Base-by-base conservation (phyloP, 1,284 basidiomycete genomes). In the Abortiporus biennis region DNA sequence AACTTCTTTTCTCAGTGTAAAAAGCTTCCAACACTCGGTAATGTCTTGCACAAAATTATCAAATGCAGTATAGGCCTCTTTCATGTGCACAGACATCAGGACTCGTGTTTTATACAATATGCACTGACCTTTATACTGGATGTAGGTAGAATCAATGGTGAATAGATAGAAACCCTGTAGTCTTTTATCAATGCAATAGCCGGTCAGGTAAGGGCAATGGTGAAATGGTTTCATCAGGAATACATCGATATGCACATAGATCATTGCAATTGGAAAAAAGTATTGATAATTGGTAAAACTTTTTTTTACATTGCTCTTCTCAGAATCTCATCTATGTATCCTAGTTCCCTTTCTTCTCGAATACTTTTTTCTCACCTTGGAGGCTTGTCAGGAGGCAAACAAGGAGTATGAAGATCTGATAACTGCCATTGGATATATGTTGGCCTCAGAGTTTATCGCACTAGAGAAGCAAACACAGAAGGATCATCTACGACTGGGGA, bases 71-170 rank as follows among this genome's bases (percentile, higher is more conserved):
- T 45, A 13, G 38, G 38, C 3, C 22, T 24, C 2, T 45, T n/a
- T 13, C 43, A 45, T 22, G 31, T 45, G n/a, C 31, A 41, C 33
- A 38, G 38, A 12, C 43, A 45, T 41, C 6, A 34, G n/a, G n/a
- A 36, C 3, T n/a, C 15, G 16, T 45, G 43, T 23, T 35, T 16
- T 19, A n/a, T 20, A 3, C 8, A 38, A 15, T 45, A 19, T 17
- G 27, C 38, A 9, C 38, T 23, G 16, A 20, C 22, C 5, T 45
- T 33, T 20, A 40, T 40, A 27, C 38, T 31, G 4, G 38, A 32
- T 9, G 21, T 16, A 15, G 43, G 43, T 3, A 12, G 19, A 9
- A 20, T 45, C 5, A 38, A 45, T 19, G 43, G 43, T 5, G 43
- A 45, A 21, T 17, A 35, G n/a, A 30, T 44, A 6, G 42, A 44